phyloP scores from a whole-genome alignment of 306 rosid genomes.

The Betula pendula region DNA sequence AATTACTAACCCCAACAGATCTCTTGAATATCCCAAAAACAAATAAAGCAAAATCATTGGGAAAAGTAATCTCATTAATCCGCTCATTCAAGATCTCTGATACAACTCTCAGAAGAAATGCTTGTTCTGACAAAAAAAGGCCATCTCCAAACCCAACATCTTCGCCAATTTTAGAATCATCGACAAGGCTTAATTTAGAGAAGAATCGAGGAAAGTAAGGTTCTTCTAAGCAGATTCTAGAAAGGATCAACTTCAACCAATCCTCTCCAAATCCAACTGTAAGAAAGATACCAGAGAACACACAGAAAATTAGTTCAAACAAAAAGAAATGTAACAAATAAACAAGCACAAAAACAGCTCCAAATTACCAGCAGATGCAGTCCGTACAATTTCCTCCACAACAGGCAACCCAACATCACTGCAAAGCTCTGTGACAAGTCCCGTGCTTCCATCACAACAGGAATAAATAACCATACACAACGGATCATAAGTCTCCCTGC shows the following conservation, averaged over 20 bases:
- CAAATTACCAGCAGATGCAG: constrained; percentile 53
- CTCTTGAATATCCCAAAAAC: constrained; percentile 62
- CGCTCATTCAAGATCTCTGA: constrained; percentile 58
- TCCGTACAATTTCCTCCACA: constrained; percentile 51
- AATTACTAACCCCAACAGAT: constrained; percentile 35
- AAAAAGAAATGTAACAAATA: neutral
- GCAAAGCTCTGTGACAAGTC: constrained; percentile 37
- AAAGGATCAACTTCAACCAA: constrained; percentile 72
- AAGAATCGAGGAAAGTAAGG: constrained; percentile 51
- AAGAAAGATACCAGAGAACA: neutral
- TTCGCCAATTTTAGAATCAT: constrained; percentile 29
- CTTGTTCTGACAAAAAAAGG: constrained; percentile 51
- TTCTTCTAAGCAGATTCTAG: constrained; percentile 63
- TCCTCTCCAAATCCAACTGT: constrained; percentile 71
- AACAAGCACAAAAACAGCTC: neutral
- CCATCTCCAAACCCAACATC: constrained; percentile 18
- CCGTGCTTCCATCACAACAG: constrained; percentile 53
- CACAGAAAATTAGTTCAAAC: constrained; percentile 11
- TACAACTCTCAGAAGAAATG: constrained; percentile 47
- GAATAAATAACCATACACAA: constrained; percentile 69
- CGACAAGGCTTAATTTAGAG: constrained; percentile 29
- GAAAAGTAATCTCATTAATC: constrained; percentile 36
- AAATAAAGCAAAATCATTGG: constrained; percentile 44
- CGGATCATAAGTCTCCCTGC: constrained; percentile 55
- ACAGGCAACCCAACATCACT: constrained; percentile 50